Evolutionary conservation across 768 basidiomycete species (phyloP).

Genomic region (Psilocybe subaeruginosa): DNA sequence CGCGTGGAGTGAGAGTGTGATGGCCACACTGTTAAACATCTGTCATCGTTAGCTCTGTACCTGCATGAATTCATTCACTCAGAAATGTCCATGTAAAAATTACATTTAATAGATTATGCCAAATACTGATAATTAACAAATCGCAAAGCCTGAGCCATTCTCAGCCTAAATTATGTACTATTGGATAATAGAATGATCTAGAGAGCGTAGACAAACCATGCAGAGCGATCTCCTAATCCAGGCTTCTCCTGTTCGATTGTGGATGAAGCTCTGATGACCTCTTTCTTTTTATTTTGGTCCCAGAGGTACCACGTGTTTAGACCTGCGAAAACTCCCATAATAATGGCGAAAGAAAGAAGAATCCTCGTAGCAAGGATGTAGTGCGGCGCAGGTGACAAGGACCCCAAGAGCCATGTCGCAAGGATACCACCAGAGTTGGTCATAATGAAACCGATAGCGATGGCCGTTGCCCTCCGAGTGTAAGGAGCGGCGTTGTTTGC

Average conservation of each 20-base stretch:
- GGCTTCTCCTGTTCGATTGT: conserved; percentile 37
- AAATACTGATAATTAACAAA: neutral
- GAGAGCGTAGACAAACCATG: conserved; percentile 58
- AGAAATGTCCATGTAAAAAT: neutral
- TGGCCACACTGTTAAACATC: too few species aligned
- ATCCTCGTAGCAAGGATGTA: conserved; percentile 52
- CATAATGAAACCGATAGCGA: conserved; percentile 61
- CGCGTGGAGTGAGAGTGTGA: too few species aligned
- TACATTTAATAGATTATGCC: neutral
- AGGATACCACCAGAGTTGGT: conserved; percentile 65
- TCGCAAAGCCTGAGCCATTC: neutral
- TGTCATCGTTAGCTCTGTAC: too few species aligned
- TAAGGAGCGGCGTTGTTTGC: conserved; percentile 66
- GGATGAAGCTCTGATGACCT: conserved; percentile 31
- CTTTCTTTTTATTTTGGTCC: conserved; percentile 50
- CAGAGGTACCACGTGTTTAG: conserved; percentile 44
- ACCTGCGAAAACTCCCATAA: conserved; percentile 38
- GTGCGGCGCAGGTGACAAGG: conserved; percentile 49
- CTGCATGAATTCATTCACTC: too few species aligned
- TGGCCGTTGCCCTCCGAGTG: conserved; percentile 56
- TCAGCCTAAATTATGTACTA: too few species aligned
- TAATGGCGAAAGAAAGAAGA: conserved; percentile 40
- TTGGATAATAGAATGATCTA: conserved; percentile 17
- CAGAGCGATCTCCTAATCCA: conserved; percentile 51
- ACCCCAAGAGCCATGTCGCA: conserved; percentile 60